These are phyloP conservation scores for Auriscalpium vulgare DNA, from an alignment of 768 basidiomycete genomes.

Conservation along the genomic window DNA sequence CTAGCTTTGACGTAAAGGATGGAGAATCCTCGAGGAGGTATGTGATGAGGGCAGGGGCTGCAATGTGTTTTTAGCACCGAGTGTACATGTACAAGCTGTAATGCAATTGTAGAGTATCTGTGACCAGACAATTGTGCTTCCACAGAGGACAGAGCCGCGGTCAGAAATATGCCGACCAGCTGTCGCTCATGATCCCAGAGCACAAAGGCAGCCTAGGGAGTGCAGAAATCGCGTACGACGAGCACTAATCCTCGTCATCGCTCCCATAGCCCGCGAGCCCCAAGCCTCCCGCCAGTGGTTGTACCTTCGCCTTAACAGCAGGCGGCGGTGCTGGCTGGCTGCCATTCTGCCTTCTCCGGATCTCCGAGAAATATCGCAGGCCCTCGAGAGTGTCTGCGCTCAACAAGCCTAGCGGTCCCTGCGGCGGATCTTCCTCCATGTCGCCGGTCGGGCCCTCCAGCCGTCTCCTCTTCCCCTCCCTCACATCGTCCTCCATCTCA, in stretches of 20 bases:
- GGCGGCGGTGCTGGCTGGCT: conserved; percentile 12
- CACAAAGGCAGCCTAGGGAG: too few relatives aligned
- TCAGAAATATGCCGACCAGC: too few relatives aligned
- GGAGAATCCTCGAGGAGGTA: too few relatives aligned
- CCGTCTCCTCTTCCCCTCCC: conserved; percentile 28
- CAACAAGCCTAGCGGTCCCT: conserved; percentile 44
- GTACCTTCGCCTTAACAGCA: conserved; percentile 20
- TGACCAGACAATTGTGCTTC: too few relatives aligned
- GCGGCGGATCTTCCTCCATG: conserved; percentile 1
- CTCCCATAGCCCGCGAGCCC: conserved; percentile 75
- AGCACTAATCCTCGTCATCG: conserved; percentile 42
- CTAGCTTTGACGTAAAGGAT: too few relatives aligned
- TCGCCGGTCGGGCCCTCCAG: conserved; percentile 24
- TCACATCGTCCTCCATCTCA: conserved; percentile 28
- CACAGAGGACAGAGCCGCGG: too few relatives aligned
- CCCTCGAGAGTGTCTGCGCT: conserved; percentile 83
- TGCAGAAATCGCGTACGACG: too few relatives aligned
- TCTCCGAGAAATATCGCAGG: conserved; percentile 84
- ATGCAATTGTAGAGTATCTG: too few relatives aligned
- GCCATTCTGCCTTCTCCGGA: conserved; percentile 59
- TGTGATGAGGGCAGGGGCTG: too few relatives aligned
- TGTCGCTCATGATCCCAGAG: too few relatives aligned
- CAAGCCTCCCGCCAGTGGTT: conserved; percentile 37
- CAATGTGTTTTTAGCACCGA: too few relatives aligned
- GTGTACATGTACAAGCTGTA: too few relatives aligned